Evolutionary conservation across 306 rosid species (phyloP), one percentile per base, ranked within the genome.

Genomic region (Quercus mongolica): DNA sequence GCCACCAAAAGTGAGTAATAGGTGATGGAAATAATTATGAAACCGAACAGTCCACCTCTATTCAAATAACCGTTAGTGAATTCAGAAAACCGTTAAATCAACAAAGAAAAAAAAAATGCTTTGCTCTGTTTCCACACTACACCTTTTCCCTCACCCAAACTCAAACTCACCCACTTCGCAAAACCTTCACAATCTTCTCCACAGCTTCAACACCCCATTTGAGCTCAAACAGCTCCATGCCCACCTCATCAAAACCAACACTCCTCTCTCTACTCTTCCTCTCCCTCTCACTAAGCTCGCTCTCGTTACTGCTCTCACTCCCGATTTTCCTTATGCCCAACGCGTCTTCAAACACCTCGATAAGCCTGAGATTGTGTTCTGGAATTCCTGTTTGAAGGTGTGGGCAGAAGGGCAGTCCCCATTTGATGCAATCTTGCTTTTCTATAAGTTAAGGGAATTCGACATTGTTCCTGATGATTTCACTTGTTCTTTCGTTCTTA

Each of bases 171-270:
- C 73, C 9, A 8, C 35, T 76, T 33, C 88, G 1, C 76, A 30
- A 51, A 71, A 52, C 35, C 46, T 38, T n/a, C 61, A 56, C 57
- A 17, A 83, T 63, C 86, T 89, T 77, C 88, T 87, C 38, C 84
- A 61, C 28, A 81, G 19, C 80, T 90, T 90, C 84, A 80, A 46
- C 76, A 81, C 88, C 14, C 88, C 91, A 28, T 74, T 79, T 11
- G 93, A 87, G 82, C 90, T 90, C 81, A 87, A 84, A 81, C 91
- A 90, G 76, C 65, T 85, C 77, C 93, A 90, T 52, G 84, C 90
- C 58, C 88, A 85, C 52, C 86, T 87, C 80, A 38, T 87, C 78
- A 90, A 86, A 85, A 79, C 90, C 63, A 61, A 76, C 19, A 69
- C 84, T 38, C 74, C 89, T 52, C 85, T 89, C 44, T 61, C 87